Conservation (phyloP, 2,329 filamentous ascomycete species). For the Pyricularia sp. region DNA sequence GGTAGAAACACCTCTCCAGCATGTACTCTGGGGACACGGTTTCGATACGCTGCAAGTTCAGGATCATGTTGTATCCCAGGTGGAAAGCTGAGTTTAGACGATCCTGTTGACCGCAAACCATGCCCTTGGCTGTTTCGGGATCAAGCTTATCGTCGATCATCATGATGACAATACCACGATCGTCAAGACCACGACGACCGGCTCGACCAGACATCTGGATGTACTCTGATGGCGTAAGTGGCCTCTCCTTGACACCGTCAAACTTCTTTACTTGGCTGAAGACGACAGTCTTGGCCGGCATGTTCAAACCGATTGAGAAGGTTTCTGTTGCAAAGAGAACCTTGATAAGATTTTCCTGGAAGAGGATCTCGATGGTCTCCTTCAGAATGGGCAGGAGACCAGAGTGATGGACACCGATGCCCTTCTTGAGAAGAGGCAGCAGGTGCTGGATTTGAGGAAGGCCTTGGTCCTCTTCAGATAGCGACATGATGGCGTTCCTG, state of each 20-base stretch:
- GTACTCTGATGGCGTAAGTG: constrained; percentile 89
- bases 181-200: constrained; percentile 91
- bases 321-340: constrained; percentile 96
- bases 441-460: constrained; percentile 87
- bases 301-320: constrained; percentile 96
- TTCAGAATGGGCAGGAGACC: constrained; percentile 91
- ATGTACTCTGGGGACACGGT: constrained; percentile 98
- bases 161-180: constrained; percentile 98
- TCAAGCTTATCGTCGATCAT: constrained; percentile 98
- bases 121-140: constrained; percentile 81
- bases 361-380: constrained; percentile 96
- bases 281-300: constrained; percentile 99
- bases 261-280: constrained; percentile 95
- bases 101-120: constrained; percentile 93
- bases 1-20: constrained; percentile 96
- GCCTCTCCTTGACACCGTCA: constrained; percentile 68
- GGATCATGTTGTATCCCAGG: constrained; percentile 97
- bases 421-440: constrained; percentile 73
- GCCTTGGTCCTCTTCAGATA: constrained; percentile 81
- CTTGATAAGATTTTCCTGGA: constrained; percentile 96
- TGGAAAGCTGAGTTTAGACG: constrained; percentile 96
- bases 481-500: constrained; percentile 77
- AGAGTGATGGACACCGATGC: constrained; percentile 95
- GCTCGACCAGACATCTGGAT: constrained; percentile 98
- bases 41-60: constrained; percentile 93